Conservation (phyloP, 495 filamentous ascomycete species). For the Xylaria cubensis region DNA sequence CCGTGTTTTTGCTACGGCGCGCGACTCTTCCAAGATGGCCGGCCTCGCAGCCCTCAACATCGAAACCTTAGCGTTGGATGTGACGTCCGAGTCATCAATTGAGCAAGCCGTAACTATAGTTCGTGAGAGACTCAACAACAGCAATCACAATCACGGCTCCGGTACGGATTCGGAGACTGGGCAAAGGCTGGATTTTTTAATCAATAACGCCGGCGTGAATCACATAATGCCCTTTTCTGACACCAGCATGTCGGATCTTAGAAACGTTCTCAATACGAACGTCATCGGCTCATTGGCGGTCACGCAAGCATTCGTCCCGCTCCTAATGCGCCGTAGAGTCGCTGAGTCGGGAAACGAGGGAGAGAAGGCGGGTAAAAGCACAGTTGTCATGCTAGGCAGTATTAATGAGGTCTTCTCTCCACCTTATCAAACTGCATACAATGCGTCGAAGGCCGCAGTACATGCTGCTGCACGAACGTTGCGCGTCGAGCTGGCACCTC, state of each 20-base stretch:
- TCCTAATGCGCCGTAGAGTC: conserved; percentile 46
- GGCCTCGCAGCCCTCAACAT: conserved; percentile 46
- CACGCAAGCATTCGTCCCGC: conserved; percentile 60
- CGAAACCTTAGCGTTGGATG: conserved; percentile 58
- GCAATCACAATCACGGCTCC: conserved; percentile 17
- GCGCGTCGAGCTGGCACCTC: conserved; percentile 60
- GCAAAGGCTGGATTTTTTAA: conserved; percentile 55
- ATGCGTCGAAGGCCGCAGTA: conserved; percentile 61
- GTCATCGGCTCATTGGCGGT: conserved; percentile 59
- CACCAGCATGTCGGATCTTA: conserved; percentile 49
- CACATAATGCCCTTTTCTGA: conserved; percentile 56
- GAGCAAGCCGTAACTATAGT: conserved; percentile 39
- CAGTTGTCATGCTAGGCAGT: conserved; percentile 58
- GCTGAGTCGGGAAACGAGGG: not conserved
- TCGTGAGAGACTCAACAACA: conserved; percentile 5
- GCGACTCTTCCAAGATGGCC: conserved; percentile 50
- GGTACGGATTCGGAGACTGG: conserved; percentile 28
- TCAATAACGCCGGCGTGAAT: conserved; percentile 63
- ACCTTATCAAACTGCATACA: conserved; percentile 55
- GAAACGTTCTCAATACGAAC: conserved; percentile 60
- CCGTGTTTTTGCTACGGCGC: conserved; percentile 64
- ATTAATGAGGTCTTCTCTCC: conserved; percentile 54
- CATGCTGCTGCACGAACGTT: conserved; percentile 50
- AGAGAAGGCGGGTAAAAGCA: conserved; percentile 47
- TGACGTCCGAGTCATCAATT: conserved; percentile 51